phyloP scores from a whole-genome alignment of 2,329 filamentous ascomycete genomes.

The Arthroderma uncinatum region DNA sequence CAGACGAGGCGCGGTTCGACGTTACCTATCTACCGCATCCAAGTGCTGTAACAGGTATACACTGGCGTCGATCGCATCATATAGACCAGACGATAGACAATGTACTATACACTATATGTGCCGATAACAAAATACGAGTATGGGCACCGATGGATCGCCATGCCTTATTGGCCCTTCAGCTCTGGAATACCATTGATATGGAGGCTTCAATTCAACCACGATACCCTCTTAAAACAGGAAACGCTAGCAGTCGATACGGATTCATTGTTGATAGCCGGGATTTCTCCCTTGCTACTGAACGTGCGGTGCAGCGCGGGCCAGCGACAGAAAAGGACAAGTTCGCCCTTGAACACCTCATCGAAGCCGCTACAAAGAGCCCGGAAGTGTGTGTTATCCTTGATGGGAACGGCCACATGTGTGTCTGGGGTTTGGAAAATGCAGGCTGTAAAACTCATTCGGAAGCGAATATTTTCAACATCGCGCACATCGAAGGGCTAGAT shows the following conservation, averaged over 20 bases:
- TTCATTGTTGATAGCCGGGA: conserved; percentile 76
- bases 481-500: conserved; percentile 56
- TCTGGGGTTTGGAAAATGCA: conserved; percentile 84
- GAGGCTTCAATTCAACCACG: conserved; percentile 55
- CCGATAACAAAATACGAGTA: conserved; percentile 67
- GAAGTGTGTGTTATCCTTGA: conserved; percentile 84
- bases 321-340: conserved; percentile 51
- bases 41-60: conserved; percentile 62
- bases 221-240: conserved; percentile 29
- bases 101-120: conserved; percentile 78
- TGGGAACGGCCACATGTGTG: conserved; percentile 73
- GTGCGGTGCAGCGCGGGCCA: conserved; percentile 55
- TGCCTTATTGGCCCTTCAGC: conserved; percentile 54
- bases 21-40: conserved; percentile 84
- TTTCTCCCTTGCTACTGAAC: conserved; percentile 58
- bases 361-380: conserved; percentile 70
- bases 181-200: conserved; percentile 75
- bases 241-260: conserved; percentile 49
- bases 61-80: conserved; percentile 74
- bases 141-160: conserved; percentile 71
- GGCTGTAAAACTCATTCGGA: conserved; percentile 56
- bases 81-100: conserved; percentile 71
- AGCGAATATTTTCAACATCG: conserved; percentile 71
- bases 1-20: conserved; percentile 76
- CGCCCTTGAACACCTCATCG: conserved; percentile 71